Evolutionary conservation across 768 basidiomycete species (phyloP).

Genomic region (Boletus sensibilis): DNA sequence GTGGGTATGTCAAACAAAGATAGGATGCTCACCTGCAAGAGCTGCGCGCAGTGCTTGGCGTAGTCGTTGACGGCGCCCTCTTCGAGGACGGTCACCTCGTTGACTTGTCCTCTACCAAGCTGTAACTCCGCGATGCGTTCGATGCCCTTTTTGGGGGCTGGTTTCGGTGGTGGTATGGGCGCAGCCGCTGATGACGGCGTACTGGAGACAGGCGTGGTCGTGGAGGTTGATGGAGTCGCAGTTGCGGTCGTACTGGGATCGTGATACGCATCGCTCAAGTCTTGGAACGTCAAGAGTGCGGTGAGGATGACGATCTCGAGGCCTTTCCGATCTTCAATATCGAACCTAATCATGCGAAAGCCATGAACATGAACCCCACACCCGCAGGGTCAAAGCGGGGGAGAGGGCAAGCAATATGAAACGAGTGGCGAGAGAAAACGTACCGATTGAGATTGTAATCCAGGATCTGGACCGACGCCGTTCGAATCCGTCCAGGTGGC

Average conservation of each 20-base stretch:
- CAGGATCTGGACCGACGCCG: conserved; percentile 68
- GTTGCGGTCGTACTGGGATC: conserved; percentile 26
- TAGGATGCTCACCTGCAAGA: conserved; percentile 53
- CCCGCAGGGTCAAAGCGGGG: not conserved
- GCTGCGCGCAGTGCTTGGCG: conserved; percentile 59
- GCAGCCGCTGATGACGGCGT: conserved; percentile 13
- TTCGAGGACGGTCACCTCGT: conserved; percentile 68
- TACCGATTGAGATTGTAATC: conserved; percentile 85
- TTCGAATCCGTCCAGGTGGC: conserved; percentile 61
- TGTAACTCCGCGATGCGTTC: conserved; percentile 76
- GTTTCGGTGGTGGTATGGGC: conserved; percentile 55
- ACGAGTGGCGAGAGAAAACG: not conserved
- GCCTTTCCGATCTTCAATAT: conserved; percentile 82
- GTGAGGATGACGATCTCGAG: conserved; percentile 80
- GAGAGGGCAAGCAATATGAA: not conserved
- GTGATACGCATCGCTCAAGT: conserved; percentile 59
- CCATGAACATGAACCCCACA: not conserved
- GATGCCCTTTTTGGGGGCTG: conserved; percentile 61
- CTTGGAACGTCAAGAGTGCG: conserved; percentile 74
- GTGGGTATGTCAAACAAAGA: no score
- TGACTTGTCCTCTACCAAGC: conserved; percentile 62
- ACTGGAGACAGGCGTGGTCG: not conserved
- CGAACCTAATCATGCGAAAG: conserved; percentile 54
- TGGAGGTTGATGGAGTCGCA: not conserved
- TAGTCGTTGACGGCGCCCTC: conserved; percentile 68